phyloP scores from a whole-genome alignment of 2,329 filamentous ascomycete genomes.

The Byssothecium circinans region DNA sequence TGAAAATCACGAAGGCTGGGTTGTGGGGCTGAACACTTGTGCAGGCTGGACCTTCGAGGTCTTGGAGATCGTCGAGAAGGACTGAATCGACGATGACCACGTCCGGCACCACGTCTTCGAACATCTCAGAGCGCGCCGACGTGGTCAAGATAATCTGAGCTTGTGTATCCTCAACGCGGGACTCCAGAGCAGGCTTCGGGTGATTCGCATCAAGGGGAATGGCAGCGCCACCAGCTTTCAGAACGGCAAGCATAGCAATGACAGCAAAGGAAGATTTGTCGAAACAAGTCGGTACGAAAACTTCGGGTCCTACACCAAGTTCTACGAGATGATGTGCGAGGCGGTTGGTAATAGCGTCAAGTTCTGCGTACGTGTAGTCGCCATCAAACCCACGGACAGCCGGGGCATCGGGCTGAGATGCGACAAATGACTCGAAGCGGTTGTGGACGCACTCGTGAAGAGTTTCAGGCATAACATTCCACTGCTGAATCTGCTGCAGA shows the following conservation, averaged over 20 bases:
- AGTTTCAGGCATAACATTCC: conserved; percentile 37
- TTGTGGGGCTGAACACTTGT: conserved; percentile 27
- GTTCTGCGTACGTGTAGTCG: conserved; percentile 35
- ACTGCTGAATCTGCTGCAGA: conserved; percentile 29
- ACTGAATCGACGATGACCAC: conserved; percentile 36
- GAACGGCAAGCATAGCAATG: conserved; percentile 43
- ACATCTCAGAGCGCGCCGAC: conserved; percentile 38
- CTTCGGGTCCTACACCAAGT: conserved; percentile 34
- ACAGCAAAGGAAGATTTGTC: conserved; percentile 43
- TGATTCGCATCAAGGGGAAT: conserved; percentile 42
- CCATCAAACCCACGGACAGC: conserved; percentile 40
- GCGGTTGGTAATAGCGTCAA: conserved; percentile 26
- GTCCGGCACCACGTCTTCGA: conserved; percentile 47
- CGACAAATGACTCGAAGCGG: conserved; percentile 28
- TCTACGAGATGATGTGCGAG: conserved; percentile 33
- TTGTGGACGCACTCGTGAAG: conserved; percentile 36
- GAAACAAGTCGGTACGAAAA: conserved; percentile 42
- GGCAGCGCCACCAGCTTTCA: conserved; percentile 43
- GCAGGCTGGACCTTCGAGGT: conserved; percentile 15
- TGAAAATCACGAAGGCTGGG: conserved; percentile 38
- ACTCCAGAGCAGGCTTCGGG: conserved; percentile 40
- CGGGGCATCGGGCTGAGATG: conserved; percentile 26
- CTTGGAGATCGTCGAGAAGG: conserved; percentile 40
- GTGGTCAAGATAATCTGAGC: conserved; percentile 47
- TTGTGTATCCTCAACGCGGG: conserved; percentile 43